Base-by-base conservation (phyloP, 768 basidiomycete genomes). In the Macrolepiota dolichaula region DNA sequence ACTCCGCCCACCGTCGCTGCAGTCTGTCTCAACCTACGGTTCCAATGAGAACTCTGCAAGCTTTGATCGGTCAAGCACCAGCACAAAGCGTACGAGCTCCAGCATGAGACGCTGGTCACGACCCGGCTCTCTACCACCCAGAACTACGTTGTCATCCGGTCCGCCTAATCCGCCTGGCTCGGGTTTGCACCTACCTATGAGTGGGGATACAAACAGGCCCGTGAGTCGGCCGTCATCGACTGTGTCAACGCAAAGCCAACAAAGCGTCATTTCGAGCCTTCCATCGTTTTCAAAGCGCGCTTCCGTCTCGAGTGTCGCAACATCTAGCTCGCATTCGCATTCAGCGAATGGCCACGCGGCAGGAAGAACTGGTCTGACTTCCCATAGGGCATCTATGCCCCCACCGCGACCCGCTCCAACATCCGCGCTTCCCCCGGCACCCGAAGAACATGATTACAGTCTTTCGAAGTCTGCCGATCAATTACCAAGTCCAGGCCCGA, bases 331-430 rank as follows among this genome's bases (percentile, higher is more conserved):
- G 42, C 53, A 29, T 24, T 57, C 55, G 22, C 61, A 51, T 35
- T 51, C 57, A 46, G 49, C 63, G 25, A 62, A 55, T 37, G 62
- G 64, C 32, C 56, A 64, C 38, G 35, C 66, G 17, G 46, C 57
- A 17, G 47, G 61, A 35, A 66, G 63, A 25, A 40, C 65, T 32
- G 22, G 22, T 63, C 15, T 42, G 62, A 24, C 61, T 57, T 12
- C 77, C 32, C 80, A 86, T 66, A 79, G 90, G 42, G 67, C 75
- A 19, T 90, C 88, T 3, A 81, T 89, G 70, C 89, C 83, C 2
- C 85, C 90, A 17, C 88, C 85, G 29, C 85, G 88, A 13, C 91
- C 91, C 32, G 83, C 87, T 3, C 89, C 91, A 0, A 87, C 81
- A 27, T 80, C 81, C 52, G 87, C 89, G 5, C 82, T 87, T 15